Base-by-base conservation (phyloP, 208 protist genomes). In the Leishmania tarentolae region DNA sequence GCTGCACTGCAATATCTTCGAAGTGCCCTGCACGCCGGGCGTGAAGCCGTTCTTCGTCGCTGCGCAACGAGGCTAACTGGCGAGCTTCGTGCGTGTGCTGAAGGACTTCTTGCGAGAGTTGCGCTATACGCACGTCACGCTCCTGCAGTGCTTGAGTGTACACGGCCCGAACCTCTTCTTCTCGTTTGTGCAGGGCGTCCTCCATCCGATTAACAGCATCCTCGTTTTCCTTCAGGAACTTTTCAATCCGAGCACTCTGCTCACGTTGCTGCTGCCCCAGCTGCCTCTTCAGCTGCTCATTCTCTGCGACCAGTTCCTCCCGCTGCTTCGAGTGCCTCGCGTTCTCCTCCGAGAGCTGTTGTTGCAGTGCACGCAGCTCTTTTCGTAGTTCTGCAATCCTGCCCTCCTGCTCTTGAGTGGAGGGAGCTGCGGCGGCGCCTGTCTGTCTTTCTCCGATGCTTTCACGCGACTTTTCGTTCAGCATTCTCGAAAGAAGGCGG, bases 51-150 rank as follows among this genome's bases (percentile, higher is more conserved):
- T 85, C 77, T 66, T 81, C 71, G n/a, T 85, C 77, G n/a, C 52
- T 75, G 6, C 76, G 82, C 6, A 73, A 15, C 7, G 35, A 7
- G n/a, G 63, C 42, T 19, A 76, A 42, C 59, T 81, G 77, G 2
- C 82, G 82, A 3, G 82, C 21, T 11, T 73, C 71, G 42, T 90
- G 81, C 0, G 86, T 77, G 50, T 83, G n/a, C 35, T 85, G n/a
- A n/a, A 83, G 28, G 3, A 92, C 66, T 57, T 87, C 78, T 44
- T 93, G 87, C 0, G 87, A 88, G 4, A 93, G 82, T 75, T 92
- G 89, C 0, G 87, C 88, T 63, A 94, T 80, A 35, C 91, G 91
- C 47, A 94, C 77, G 63, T 94, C 91, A 17, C 91, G 83, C n/a
- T 88, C 78, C 47, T 94, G 89, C 50, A 92, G 68, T 1, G 87